Conservation (phyloP, 345 rosid species). For the Linum trigynum region DNA sequence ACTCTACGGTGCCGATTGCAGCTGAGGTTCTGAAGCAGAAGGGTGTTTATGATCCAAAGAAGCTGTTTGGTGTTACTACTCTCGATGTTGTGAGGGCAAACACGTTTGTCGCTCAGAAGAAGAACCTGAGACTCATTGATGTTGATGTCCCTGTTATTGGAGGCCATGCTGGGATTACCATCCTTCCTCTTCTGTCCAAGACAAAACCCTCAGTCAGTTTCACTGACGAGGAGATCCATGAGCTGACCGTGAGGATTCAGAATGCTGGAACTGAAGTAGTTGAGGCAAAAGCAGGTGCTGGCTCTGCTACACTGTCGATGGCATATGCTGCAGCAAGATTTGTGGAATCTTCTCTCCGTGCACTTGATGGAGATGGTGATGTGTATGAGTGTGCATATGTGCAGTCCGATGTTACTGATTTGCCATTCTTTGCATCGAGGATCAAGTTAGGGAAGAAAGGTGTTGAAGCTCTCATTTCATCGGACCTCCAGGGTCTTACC, state of each 20-base stretch:
- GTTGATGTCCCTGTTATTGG: slow-evolving; percentile 4
- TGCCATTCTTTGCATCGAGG: slow-evolving; percentile 3
- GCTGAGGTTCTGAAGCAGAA: slow-evolving; percentile 71
- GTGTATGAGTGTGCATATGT: slow-evolving; percentile 1
- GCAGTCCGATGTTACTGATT: neutral
- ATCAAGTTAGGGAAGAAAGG: slow-evolving; percentile 1
- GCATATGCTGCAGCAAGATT: slow-evolving; percentile 6
- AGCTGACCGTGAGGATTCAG: slow-evolving; percentile 4
- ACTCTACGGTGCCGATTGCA: slow-evolving; percentile 74
- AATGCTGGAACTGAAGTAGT: slow-evolving; percentile 6
- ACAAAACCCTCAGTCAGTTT: neutral
- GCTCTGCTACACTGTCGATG: slow-evolving; percentile 5
- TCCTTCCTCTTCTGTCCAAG: slow-evolving; percentile 6
- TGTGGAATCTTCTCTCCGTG: slow-evolving; percentile 2
- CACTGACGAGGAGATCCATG: slow-evolving; percentile 1
- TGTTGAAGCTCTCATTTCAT: neutral
- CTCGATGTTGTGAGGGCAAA: slow-evolving; percentile 72
- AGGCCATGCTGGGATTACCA: neutral
- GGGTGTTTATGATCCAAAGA: slow-evolving; percentile 58
- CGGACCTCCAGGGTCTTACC: slow-evolving; percentile 1
- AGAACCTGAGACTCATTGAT: neutral
- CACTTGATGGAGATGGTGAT: slow-evolving; percentile 1
- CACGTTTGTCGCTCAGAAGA: slow-evolving; percentile 26
- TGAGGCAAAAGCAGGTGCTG: slow-evolving; percentile 1
- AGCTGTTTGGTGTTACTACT: slow-evolving; percentile 62